Conservation (phyloP, 306 rosid genomes). For the Dicorynia guianensis region DNA sequence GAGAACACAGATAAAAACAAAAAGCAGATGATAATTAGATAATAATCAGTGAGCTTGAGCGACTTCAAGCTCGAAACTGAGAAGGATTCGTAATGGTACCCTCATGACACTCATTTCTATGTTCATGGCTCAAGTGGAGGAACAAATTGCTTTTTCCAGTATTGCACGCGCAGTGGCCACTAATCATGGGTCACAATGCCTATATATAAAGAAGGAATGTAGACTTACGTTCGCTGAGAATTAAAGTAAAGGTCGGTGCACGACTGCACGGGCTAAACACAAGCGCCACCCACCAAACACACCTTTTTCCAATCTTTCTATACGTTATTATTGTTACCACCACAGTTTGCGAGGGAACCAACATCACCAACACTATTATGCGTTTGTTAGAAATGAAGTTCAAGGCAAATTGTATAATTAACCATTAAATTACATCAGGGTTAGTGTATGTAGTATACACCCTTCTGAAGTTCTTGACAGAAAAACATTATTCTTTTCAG, state of each 20-base stretch:
- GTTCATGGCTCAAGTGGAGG: conserved; percentile 50
- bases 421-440: too few species aligned
- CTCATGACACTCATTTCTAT: conserved; percentile 37
- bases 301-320: conserved; percentile 12
- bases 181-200: conserved; percentile 39
- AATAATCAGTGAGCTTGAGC: conserved; percentile 37
- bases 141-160: conserved; percentile 31
- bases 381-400: conserved; percentile 24
- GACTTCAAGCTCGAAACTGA: background rate
- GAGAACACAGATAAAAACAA: conserved; percentile 40
- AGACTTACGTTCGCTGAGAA: conserved; percentile 35
- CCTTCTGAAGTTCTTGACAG: conserved; percentile 2
- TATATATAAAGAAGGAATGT: conserved; percentile 29
- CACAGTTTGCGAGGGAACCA: conserved; percentile 27
- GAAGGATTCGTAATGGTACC: conserved; percentile 14
- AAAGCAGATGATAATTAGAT: conserved; percentile 38
- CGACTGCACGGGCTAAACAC: conserved; percentile 48
- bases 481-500: conserved; percentile 25
- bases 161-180: conserved; percentile 64
- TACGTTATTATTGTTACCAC: conserved; percentile 40
- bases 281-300: conserved; percentile 49
- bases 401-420: background rate
- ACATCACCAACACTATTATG: conserved; percentile 1
- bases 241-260: conserved; percentile 55
- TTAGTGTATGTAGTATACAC: background rate